Conservation (phyloP, 768 basidiomycete genomes). For the Hericium alpestre region DNA sequence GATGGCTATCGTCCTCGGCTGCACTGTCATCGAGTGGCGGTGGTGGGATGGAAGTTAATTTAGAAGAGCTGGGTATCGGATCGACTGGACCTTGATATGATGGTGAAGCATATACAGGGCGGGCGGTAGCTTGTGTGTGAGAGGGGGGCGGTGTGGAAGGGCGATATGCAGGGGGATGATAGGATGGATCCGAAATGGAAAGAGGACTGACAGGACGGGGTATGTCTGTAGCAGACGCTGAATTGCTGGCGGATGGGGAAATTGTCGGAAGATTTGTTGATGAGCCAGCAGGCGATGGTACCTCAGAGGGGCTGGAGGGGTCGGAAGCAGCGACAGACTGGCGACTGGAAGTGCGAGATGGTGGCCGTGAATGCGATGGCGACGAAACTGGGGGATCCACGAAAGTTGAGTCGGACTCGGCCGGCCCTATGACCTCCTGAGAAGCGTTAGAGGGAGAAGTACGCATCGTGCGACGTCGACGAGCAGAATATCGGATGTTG, state of each 20-base stretch:
- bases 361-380: background rate
- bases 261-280: background rate
- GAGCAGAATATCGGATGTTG: slow-evolving; percentile 48
- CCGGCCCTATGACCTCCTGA: background rate
- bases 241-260: background rate
- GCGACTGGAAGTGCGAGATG: slow-evolving; percentile 1
- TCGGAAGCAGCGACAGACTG: background rate
- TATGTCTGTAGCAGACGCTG: background rate
- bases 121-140: no score
- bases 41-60: background rate
- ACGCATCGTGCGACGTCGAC: slow-evolving; percentile 37
- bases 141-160: background rate
- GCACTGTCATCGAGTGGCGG: background rate
- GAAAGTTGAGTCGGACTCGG: background rate
- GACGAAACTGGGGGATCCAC: background rate
- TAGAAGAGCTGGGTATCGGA: background rate
- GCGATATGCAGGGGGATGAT: slow-evolving; percentile 11
- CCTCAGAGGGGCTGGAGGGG: background rate
- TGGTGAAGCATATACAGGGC: background rate
- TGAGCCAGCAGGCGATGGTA: background rate
- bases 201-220: background rate
- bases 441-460: background rate
- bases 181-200: background rate
- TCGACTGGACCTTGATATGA: background rate
- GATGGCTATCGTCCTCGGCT: background rate